Percentiles rank a stretch among this genome's conserved stretches.
phyloP scores from a whole-genome alignment of 495 filamentous ascomycete species.

The Aspergillus taichungensis region DNA sequence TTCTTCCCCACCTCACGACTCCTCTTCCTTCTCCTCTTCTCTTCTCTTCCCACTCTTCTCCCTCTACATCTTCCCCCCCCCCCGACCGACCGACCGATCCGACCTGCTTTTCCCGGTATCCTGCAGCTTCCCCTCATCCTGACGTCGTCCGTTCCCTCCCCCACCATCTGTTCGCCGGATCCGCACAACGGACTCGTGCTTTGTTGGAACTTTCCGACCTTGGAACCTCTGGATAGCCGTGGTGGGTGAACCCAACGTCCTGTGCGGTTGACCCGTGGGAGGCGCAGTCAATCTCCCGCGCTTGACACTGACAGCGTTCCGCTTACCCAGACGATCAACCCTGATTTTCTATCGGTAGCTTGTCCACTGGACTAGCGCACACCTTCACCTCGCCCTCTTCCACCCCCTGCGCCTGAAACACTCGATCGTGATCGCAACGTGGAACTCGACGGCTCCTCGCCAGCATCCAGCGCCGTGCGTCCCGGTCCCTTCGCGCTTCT shows the following conservation, averaged over 20 bases:
- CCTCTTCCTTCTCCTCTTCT: conserved; percentile 1
- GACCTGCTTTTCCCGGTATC: too few relatives aligned
- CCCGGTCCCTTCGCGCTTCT: conserved; percentile 1
- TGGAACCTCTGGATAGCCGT: conserved; percentile 6
- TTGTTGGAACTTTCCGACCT: conserved; percentile 6
- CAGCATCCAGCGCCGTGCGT: conserved; percentile 5
- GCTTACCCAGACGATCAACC: conserved; percentile 19
- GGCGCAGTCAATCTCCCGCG: conserved; percentile 31
- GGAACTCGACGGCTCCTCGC: neutral
- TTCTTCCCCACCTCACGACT: too few relatives aligned
- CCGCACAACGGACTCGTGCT: conserved; percentile 7
- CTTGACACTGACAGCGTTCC: conserved; percentile 22
- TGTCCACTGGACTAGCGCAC: conserved; percentile 1
- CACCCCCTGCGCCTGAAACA: conserved; percentile 1
- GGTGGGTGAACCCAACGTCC: conserved; percentile 15
- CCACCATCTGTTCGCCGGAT: conserved; percentile 1
- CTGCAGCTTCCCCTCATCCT: neutral
- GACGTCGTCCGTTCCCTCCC: neutral
- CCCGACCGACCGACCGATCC: too few relatives aligned
- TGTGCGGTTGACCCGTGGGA: conserved; percentile 26
- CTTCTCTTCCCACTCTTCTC: conserved; percentile 2
- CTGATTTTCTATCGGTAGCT: conserved; percentile 5
- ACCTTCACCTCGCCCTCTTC: neutral
- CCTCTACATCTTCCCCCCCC: conserved; percentile 5
- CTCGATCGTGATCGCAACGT: neutral